Evolutionary conservation across 805 yeast genomes (phyloP), one percentile per base, ranked within the genome.

Genomic region (Pichia phayaonensis): DNA sequence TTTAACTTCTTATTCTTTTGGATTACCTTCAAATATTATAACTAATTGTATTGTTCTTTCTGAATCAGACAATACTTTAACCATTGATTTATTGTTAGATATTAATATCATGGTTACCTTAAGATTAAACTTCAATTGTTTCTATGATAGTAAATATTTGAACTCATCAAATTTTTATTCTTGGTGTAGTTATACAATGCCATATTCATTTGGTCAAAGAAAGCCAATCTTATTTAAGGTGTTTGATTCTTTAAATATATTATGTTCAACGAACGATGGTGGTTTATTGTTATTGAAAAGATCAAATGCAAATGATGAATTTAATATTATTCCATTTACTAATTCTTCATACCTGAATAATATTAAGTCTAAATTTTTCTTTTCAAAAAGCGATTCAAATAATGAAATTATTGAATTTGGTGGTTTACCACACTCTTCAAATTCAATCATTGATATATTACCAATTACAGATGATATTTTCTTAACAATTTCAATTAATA

Each of bases 261-360:
- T 89, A 3, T 79, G 84, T 0, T 72, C 88, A 5, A 70, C 90
- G 45, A 73, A 74, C 42, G 95, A 90, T 66, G 97, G 97, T 24
- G 88, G 90, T 1, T 63, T 90, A 41, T 66, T 88, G 46, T 82
- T 81, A 43, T 69, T 85, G 51, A 57, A 59, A 36, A 69, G 80
- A 56, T 42, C 46, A 1, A 39, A 40, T 20, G 51, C 51, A n/a
- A 54, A 49, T 23, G 56, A 49, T 8, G 55, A 58, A 20, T 58
- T 56, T 23, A 45, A 50, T n/a, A 61, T 63, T 4, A 47, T 57
- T 1, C 63, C 69, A 27, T 85, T 84, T 63, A 76, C 73, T 51
- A 90, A 83, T 68, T 57, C 73, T 58, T 65, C 80, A 13, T 79
- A 72, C 56, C 59, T 65, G 59, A 59, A 60, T 60, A 49, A 61